Evolutionary conservation across 2,329 filamentous ascomycete species (phyloP).

Genomic region (Sporothrix inflata): DNA sequence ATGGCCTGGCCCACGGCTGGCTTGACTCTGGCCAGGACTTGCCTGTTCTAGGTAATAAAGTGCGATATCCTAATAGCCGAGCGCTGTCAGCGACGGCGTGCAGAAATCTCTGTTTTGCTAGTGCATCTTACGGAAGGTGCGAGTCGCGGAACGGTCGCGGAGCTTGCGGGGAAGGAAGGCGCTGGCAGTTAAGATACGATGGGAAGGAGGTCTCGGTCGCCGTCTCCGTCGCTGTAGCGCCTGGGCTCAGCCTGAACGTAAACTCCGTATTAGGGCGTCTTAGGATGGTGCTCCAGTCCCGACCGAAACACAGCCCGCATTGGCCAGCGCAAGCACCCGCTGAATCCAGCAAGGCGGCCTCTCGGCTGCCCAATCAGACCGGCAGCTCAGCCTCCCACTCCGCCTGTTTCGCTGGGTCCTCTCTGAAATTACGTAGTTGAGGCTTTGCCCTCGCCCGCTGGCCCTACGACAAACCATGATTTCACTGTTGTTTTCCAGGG

Average conservation of each 20-base stretch:
- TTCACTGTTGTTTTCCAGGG: not conserved
- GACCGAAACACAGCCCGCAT: not conserved
- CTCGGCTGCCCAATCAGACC: conserved; percentile 22
- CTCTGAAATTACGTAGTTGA: conserved; percentile 12
- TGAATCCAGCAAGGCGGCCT: conserved; percentile 21
- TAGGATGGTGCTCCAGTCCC: not conserved
- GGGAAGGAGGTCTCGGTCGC: no score
- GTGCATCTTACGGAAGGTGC: not conserved
- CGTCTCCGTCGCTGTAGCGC: not conserved
- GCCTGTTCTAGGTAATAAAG: not conserved
- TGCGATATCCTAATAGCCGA: not conserved
- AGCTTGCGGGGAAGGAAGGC: no score
- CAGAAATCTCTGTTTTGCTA: no score
- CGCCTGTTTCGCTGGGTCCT: conserved; percentile 10
- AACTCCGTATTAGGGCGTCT: not conserved
- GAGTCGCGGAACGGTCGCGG: no score
- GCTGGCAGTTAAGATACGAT: no score
- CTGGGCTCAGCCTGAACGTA: not conserved
- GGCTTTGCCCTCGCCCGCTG: not conserved
- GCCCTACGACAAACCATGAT: not conserved
- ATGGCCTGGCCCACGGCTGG: not conserved
- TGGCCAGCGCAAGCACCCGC: not conserved
- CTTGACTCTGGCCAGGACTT: not conserved
- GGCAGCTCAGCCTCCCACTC: conserved; percentile 15
- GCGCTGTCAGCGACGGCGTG: not conserved